phyloP scores from a whole-genome alignment of 208 protist species.

The Trichomonas vaginalis region DNA sequence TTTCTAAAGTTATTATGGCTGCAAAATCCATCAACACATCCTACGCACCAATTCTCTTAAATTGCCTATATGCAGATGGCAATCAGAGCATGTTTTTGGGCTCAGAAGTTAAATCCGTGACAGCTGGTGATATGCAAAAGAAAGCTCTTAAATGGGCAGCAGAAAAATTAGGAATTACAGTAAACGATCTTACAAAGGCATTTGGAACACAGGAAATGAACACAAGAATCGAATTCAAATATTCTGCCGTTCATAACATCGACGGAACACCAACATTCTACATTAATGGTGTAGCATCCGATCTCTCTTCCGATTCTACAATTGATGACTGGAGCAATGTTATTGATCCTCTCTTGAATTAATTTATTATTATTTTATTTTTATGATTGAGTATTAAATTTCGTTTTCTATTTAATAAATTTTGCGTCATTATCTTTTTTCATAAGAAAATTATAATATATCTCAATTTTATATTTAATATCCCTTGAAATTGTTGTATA shows the following conservation, averaged over 20 bases:
- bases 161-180: neutral
- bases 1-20: neutral
- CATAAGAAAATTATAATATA: too few species aligned
- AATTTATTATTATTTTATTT: too few species aligned
- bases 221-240: neutral
- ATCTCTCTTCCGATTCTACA: neutral
- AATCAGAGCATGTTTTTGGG: neutral
- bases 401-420: too few species aligned
- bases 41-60: neutral
- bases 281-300: neutral
- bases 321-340: neutral
- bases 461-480: too few species aligned
- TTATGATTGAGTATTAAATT: too few species aligned
- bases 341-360: neutral
- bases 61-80: neutral
- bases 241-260: neutral
- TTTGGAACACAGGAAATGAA: neutral
- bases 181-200: neutral
- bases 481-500: too few species aligned
- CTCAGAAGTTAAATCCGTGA: neutral
- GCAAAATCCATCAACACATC: too few species aligned
- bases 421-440: too few species aligned
- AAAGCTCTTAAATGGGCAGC: neutral
- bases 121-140: neutral
- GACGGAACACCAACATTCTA: neutral